A percentile compares a stretch with the other conserved stretches of the same genome.
phyloP scores from a whole-genome alignment of 2,329 filamentous ascomycete species.

The Aspergillus neotritici region DNA sequence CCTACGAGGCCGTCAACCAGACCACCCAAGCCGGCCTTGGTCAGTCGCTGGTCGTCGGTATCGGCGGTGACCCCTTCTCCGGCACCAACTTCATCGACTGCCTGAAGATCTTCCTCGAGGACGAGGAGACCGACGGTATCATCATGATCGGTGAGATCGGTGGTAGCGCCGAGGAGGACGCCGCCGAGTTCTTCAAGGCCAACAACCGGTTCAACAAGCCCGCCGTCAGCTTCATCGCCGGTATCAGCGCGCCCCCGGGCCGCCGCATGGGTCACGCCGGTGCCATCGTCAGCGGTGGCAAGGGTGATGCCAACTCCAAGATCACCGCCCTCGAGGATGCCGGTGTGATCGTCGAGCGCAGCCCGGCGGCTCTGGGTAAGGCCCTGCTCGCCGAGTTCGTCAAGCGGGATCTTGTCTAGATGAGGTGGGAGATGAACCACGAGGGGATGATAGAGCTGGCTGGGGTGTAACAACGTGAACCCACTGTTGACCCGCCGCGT shows the following conservation, averaged over 20 bases:
- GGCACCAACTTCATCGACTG: conserved; percentile 99
- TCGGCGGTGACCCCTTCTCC: conserved; percentile 96
- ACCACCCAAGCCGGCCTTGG: conserved; percentile 95
- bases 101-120: conserved; percentile 91
- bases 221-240: conserved; percentile 95
- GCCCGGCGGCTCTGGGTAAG: conserved; percentile 86
- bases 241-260: conserved; percentile 93
- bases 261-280: conserved; percentile 98
- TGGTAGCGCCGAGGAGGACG: conserved; percentile 94
- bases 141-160: conserved; percentile 99
- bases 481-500: no score
- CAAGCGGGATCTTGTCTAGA: conserved; percentile 87
- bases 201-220: conserved; percentile 94
- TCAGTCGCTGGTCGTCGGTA: conserved; percentile 96
- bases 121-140: conserved; percentile 95
- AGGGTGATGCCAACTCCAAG: conserved; percentile 97
- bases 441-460: no score
- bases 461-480: no score
- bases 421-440: not conserved
- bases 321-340: conserved; percentile 89
- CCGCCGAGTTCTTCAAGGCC: conserved; percentile 87
- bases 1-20: conserved; percentile 99
- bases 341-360: conserved; percentile 93
- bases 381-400: conserved; percentile 93
- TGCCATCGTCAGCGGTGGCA: conserved; percentile 95